Evolutionary conservation across 352 stramenopile species (phyloP).

Genomic region (Phytophthora constricta): DNA sequence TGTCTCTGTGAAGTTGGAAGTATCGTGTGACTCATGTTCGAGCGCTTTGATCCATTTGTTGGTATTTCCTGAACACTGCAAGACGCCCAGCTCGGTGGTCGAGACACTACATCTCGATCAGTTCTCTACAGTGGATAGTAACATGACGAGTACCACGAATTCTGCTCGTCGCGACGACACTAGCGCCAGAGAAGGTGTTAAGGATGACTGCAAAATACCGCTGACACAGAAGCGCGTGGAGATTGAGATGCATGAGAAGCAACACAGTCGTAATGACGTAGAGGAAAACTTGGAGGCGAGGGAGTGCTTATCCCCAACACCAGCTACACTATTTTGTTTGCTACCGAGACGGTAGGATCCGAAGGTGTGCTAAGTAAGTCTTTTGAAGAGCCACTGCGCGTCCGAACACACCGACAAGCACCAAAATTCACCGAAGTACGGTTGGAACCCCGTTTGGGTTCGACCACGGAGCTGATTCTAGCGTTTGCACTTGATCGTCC

Average conservation of each 20-base stretch:
- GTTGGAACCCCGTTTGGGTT: slow-evolving; percentile 64
- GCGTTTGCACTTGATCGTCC: slow-evolving; percentile 59
- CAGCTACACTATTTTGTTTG: slow-evolving; percentile 58
- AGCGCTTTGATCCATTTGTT: slow-evolving; percentile 61
- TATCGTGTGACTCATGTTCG: slow-evolving; percentile 57
- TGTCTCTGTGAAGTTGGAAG: slow-evolving; percentile 65
- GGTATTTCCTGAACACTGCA: slow-evolving; percentile 50
- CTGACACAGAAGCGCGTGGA: slow-evolving; percentile 43
- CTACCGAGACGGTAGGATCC: slow-evolving; percentile 59
- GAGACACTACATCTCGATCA: slow-evolving; percentile 28
- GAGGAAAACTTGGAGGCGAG: slow-evolving; percentile 40
- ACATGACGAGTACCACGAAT: slow-evolving; percentile 8
- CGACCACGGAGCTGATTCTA: slow-evolving; percentile 77
- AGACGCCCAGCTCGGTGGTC: slow-evolving; percentile 16
- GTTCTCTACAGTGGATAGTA: slow-evolving; percentile 11
- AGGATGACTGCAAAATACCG: slow-evolving; percentile 15
- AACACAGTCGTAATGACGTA: slow-evolving; percentile 46
- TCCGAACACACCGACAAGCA: slow-evolving; percentile 53
- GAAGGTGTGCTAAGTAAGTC: slow-evolving; percentile 63
- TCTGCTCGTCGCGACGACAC: not conserved
- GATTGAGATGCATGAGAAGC: slow-evolving; percentile 38
- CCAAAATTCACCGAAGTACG: slow-evolving; percentile 55
- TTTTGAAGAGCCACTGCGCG: slow-evolving; percentile 40
- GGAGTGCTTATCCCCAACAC: slow-evolving; percentile 45
- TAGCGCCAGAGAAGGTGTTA: too few species aligned